Evolutionary conservation across 768 basidiomycete species (phyloP), one percentile per base, ranked within the genome.

Genomic region (Chalciporus chontae): DNA sequence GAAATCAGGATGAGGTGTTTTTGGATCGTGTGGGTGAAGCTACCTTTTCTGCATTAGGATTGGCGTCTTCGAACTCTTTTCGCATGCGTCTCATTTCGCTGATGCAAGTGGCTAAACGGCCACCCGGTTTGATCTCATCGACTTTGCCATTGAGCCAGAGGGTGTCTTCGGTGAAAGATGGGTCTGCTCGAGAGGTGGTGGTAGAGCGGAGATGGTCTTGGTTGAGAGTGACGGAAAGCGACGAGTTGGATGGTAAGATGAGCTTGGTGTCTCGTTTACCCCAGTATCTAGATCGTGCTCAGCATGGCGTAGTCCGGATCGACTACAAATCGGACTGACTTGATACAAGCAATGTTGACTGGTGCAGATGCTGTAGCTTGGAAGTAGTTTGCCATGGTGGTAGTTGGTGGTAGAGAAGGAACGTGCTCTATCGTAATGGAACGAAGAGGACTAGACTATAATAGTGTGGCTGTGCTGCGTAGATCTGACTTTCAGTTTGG

Each of bases 271-370:
- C 89, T 53, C 96, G 89, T 71, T 99, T 99, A 56, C 96, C 96
- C 96, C 96, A 99, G 77, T 98, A 98, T 68, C 90, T 94, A 64
- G 41, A 52, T 48, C n/a, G 15, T 37, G 38, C 32, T 54, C 38
- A 56, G 47, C 54, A 39, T 8, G 32, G 43, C 8, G 19, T 21
- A 47, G 47, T 39, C 19, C 26, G 8, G 34, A 44, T 18, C 19
- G 38, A 3, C 13, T 38, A 21, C 31, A 9, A 31, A 43, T 50
- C 23, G 27, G 39, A 60, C 77, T 61, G 51, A 94, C 94, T 97
- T 97, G 73, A 97, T 96, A 66, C 87, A 90, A n/a, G 94, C 94
- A 62, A 97, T 97, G 71, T 97, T 97, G 50, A 97, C 93, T 4
- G 94, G 94, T 0, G 94, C 94, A 54, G 93, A 89, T 0, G 84